A percentile compares a stretch with the other conserved stretches of the same genome.
Evolutionary conservation across 139 green algal genomes (phyloP).

Genomic region (Chlamydomonas urium): DNA sequence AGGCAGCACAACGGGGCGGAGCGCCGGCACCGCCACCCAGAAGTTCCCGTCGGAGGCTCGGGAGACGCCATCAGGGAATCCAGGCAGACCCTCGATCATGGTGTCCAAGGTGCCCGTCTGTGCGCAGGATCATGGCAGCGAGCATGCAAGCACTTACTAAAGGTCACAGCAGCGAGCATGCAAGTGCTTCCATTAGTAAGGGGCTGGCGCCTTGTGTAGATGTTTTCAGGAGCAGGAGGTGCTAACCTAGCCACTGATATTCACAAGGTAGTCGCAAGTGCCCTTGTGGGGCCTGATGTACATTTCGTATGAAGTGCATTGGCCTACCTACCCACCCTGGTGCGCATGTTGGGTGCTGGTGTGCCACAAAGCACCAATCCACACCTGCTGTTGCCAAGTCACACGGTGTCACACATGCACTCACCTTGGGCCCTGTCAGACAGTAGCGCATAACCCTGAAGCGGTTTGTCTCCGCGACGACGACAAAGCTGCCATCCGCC

Average conservation of each 20-base stretch:
- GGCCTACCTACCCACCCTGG: too few species aligned
- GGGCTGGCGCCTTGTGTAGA: too few species aligned
- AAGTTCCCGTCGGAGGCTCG: slow-evolving; percentile 38
- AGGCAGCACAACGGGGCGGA: slow-evolving; percentile 9
- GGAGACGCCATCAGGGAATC: slow-evolving; percentile 67
- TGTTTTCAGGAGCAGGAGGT: too few species aligned
- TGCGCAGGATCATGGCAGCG: background rate
- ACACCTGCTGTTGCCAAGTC: too few species aligned
- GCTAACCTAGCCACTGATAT: too few species aligned
- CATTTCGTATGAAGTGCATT: too few species aligned
- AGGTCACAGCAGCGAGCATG: background rate
- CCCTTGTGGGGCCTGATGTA: too few species aligned
- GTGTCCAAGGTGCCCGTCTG: slow-evolving; percentile 44
- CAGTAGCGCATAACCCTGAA: slow-evolving; percentile 43
- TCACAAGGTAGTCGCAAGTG: too few species aligned
- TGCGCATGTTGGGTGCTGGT: too few species aligned
- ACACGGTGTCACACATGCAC: background rate
- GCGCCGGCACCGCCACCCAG: slow-evolving; percentile 40
- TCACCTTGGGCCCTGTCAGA: slow-evolving; percentile 54
- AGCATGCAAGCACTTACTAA: too few species aligned
- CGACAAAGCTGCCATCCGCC: slow-evolving; percentile 52
- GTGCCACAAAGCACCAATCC: too few species aligned
- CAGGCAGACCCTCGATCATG: slow-evolving; percentile 56
- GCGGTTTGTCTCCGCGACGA: slow-evolving; percentile 45
- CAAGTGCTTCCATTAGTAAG: too few species aligned